These are phyloP conservation scores for Boletus speciosus DNA, from an alignment of 768 basidiomycete species.

Conservation along the genomic window DNA sequence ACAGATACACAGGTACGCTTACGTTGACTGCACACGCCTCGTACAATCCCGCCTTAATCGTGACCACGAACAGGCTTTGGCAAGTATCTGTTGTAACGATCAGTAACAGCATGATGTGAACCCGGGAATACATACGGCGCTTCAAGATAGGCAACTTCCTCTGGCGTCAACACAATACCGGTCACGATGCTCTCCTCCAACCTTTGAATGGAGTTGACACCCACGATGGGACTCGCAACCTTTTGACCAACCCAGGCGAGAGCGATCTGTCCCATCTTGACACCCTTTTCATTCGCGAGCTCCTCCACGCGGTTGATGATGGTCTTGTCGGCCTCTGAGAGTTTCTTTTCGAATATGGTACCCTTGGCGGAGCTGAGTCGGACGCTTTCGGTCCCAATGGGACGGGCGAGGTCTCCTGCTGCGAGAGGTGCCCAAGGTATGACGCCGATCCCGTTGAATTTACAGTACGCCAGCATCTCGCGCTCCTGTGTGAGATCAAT, in stretches of 20 bases:
- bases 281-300: slow-evolving; percentile 37
- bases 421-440: slow-evolving; percentile 51
- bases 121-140: slow-evolving; percentile 18
- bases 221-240: slow-evolving; percentile 44
- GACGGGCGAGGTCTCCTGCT: slow-evolving; percentile 38
- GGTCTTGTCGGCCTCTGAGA: slow-evolving; percentile 28
- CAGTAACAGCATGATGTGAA: not conserved
- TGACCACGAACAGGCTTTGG: slow-evolving; percentile 20
- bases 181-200: slow-evolving; percentile 29
- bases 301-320: slow-evolving; percentile 42
- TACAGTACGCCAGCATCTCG: slow-evolving; percentile 45
- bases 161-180: slow-evolving; percentile 18
- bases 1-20: not conserved
- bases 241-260: slow-evolving; percentile 42
- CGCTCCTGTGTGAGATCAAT: slow-evolving; percentile 33
- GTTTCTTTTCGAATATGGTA: slow-evolving; percentile 21
- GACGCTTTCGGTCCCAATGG: slow-evolving; percentile 25
- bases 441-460: slow-evolving; percentile 47
- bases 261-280: slow-evolving; percentile 46
- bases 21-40: not conserved
- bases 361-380: slow-evolving; percentile 18
- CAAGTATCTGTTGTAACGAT: slow-evolving; percentile 12
- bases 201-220: slow-evolving; percentile 34
- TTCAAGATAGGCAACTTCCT: slow-evolving; percentile 27
- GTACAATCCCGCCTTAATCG: not conserved